Evolutionary conservation across 345 rosid genomes (phyloP), one percentile per base, ranked within the genome.

Genomic region (Bretschneidera sinensis): DNA sequence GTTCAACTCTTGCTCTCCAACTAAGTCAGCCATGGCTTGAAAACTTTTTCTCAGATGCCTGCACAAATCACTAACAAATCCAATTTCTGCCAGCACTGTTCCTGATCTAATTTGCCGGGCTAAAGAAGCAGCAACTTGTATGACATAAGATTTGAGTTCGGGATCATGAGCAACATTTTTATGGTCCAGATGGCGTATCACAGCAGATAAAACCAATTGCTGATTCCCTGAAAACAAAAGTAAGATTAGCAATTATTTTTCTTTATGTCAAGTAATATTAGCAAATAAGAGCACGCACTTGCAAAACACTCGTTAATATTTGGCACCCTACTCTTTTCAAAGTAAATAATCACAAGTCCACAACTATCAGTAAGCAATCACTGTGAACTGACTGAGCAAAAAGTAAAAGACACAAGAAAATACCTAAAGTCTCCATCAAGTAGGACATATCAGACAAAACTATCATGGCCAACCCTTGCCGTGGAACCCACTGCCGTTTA

Each of bases 11-110:
- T 79, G 85, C 60, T 84, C 85, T 72, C 84, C 97, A 21, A 45
- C 74, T 55, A 91, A 68, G 70, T 85, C 86, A 57, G 80, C 75
- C 2, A 86, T 81, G 33, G 85, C 85, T 70, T 90, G 97, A 63
- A 94, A 81, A 68, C 92, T 85, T 80, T 88, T 94, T 73, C 99
- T 77, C 69, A 94, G 66, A 84, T 94, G 99, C 74, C 95, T 82
- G 74, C 99, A 90, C 62, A 94, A 74, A 72, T 94, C 99, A 60
- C 87, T 82, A 43, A 94, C 95, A 67, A 82, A 88, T 56, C 85
- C 83, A 66, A 83, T 71, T 70, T 94, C 99, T 24, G 80, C 69
- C 25, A 90, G 87, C 72, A 71, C 74, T 13, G 72, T 68, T 63
- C 73, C 78, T 35, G 88, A 78, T 80, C 95, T 79, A 60, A 90